Evolutionary conservation across 1,284 basidiomycete genomes (phyloP).

Genomic region (Stygiomarasmius scandens): DNA sequence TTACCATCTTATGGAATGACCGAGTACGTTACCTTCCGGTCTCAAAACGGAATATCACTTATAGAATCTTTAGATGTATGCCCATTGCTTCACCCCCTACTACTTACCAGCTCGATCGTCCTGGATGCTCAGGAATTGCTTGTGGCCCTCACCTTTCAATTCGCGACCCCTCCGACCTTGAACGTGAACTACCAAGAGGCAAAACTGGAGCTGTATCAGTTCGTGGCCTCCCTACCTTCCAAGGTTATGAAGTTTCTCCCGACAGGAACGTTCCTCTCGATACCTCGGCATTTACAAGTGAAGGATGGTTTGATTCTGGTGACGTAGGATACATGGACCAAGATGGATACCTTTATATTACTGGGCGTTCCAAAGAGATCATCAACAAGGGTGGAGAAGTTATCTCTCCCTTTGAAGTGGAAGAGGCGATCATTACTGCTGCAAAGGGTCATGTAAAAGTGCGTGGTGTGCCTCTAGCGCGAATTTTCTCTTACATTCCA

Average conservation of each 20-base stretch:
- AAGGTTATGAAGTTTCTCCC: constrained; percentile 44
- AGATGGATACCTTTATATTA: constrained; percentile 63
- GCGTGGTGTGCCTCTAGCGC: no score
- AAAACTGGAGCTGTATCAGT: constrained; percentile 46
- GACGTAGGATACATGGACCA: constrained; percentile 65
- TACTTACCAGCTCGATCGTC: constrained; percentile 46
- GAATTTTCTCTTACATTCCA: no score
- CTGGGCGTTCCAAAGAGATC: constrained; percentile 62
- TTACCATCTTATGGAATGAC: constrained; percentile 54
- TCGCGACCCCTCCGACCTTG: constrained; percentile 40
- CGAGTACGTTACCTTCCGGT: constrained; percentile 36
- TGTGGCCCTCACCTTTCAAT: constrained; percentile 53
- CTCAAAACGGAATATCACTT: no score
- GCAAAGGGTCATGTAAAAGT: constrained; percentile 45
- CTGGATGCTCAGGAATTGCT: constrained; percentile 48
- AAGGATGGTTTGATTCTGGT: constrained; percentile 62
- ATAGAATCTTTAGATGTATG: no score
- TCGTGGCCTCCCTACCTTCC: constrained; percentile 47
- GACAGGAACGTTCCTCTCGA: constrained; percentile 42
- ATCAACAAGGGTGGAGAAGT: constrained; percentile 71
- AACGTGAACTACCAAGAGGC: constrained; percentile 36
- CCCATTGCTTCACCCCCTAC: constrained; percentile 49
- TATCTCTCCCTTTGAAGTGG: constrained; percentile 65
- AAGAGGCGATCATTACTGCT: constrained; percentile 47
- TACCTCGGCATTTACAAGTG: constrained; percentile 43